Evolutionary conservation across 2,329 filamentous ascomycete genomes (phyloP).

Genomic region (Leptographium radiaticola): DNA sequence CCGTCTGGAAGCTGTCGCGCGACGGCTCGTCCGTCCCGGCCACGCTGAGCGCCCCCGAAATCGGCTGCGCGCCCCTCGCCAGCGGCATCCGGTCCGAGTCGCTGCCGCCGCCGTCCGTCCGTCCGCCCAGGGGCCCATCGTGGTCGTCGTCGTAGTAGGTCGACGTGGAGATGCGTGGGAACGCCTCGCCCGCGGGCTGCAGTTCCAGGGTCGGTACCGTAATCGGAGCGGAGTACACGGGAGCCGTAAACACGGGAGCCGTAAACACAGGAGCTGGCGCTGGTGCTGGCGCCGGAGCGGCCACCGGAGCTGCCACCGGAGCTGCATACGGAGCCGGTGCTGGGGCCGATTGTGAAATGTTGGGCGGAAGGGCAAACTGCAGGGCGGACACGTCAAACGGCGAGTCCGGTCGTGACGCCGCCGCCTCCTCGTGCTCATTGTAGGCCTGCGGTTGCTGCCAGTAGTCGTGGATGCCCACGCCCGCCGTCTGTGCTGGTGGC

Average conservation of each 20-base stretch:
- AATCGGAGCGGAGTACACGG: too few species aligned
- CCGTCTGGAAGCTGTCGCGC: conserved; percentile 44
- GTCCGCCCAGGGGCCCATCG: conserved; percentile 16
- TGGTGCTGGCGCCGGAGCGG: too few species aligned
- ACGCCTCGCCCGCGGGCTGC: background rate
- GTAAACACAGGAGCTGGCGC: too few species aligned
- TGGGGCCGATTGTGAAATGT: conserved; percentile 25
- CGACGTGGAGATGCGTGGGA: background rate
- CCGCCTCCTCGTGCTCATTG: conserved; percentile 21
- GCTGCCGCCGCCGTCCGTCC: conserved; percentile 23
- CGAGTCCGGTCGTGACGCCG: conserved; percentile 27
- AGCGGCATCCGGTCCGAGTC: conserved; percentile 48
- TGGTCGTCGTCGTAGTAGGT: conserved; percentile 25
- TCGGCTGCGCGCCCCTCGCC: conserved; percentile 41
- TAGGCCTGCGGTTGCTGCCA: conserved; percentile 36
- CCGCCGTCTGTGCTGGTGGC: conserved; percentile 17
- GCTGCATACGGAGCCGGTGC: conserved; percentile 12
- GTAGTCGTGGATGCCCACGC: conserved; percentile 34
- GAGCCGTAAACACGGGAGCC: too few species aligned
- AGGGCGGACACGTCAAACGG: conserved; percentile 40
- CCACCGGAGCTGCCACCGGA: background rate
- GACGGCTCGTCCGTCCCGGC: conserved; percentile 24
- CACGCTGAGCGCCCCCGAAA: conserved; percentile 29
- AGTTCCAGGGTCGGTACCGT: background rate
- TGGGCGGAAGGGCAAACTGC: conserved; percentile 41